These are phyloP conservation scores for Amaranthus hypochondriacus DNA, from an alignment of 148 eudicot species.

Conservation along the genomic window DNA sequence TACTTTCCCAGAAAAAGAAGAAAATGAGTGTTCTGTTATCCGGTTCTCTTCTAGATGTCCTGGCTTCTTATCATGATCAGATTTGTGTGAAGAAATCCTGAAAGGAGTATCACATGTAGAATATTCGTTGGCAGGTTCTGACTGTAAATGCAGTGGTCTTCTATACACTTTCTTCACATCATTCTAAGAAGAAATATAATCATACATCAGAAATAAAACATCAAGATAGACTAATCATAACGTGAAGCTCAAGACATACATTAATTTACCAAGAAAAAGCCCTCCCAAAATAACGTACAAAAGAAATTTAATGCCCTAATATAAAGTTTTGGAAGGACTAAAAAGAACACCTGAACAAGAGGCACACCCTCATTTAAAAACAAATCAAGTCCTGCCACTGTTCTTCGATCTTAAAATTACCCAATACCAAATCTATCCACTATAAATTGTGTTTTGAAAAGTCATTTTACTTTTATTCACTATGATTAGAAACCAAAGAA, in stretches of 20 bases:
- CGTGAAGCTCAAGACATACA: conserved; percentile 1
- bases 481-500: too few species aligned
- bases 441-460: too few species aligned
- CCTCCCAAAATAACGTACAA: neutral
- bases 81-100: conserved; percentile 20
- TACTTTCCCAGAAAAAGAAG: conserved; percentile 38
- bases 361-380: too few species aligned
- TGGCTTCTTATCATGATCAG: conserved; percentile 21
- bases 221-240: neutral
- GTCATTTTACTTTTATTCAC: too few species aligned
- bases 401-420: too few species aligned
- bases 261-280: neutral
- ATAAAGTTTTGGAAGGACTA: neutral
- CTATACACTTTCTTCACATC: conserved; percentile 28
- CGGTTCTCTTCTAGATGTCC: conserved; percentile 33
- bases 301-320: neutral
- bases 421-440: too few species aligned
- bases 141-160: conserved; percentile 18
- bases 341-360: too few species aligned
- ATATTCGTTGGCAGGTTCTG: conserved; percentile 19
- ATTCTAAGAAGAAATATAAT: conserved; percentile 20
- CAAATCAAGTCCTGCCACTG: too few species aligned
- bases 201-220: neutral
- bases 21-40: conserved; percentile 22
- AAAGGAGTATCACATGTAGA: conserved; percentile 13